Evolutionary conservation across 1,284 basidiomycete genomes (phyloP), one percentile per base, ranked within the genome.

Genomic region (Mrakiaceae sp.): DNA sequence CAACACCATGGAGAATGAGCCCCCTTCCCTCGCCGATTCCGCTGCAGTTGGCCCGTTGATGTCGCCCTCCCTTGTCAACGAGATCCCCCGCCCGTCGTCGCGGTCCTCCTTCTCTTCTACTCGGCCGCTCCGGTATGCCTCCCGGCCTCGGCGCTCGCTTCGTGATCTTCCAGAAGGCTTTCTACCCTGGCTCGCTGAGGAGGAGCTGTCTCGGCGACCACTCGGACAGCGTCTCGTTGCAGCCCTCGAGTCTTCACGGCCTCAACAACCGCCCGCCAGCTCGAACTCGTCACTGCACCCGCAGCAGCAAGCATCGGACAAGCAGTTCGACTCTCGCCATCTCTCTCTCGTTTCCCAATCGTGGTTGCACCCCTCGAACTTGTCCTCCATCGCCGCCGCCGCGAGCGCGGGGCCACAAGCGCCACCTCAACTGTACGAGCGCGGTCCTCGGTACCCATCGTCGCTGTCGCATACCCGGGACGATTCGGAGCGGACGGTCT

Each of bases 131-230:
- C 72, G 70, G 4, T 78, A 71, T 69, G 52, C 62, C 2, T 42
- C 71, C 14, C 71, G 72, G 5, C 58, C 62, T 2, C 27, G 63
- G 8, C 47, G 58, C 27, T 70, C 69, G 39, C 54, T 74, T 7
- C 67, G 69, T 2, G 67, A 69, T 27, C 63, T 77, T 8, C 75
- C 76, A 1, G 67, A 69, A 10, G 72, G 73, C 58, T 78, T 78
- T 66, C 71, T 78, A 53, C 14, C 64, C 1, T 78, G 76, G 75
- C 66, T 77, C 12, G 73, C 72, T 59, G 68, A 67, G 16, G 61
- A 67, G 52, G 72, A 76, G 64, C 51, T 27, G 42, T 40, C 54
- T 4, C 62, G 54, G 48, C 40, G 56, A 10, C 62, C 56, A 4
- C 40, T 56, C 16, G 56, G 44, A 11, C 56, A 44, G 12, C 40